Conservation (phyloP, 495 filamentous ascomycete species). For the Penicillium lividum region DNA sequence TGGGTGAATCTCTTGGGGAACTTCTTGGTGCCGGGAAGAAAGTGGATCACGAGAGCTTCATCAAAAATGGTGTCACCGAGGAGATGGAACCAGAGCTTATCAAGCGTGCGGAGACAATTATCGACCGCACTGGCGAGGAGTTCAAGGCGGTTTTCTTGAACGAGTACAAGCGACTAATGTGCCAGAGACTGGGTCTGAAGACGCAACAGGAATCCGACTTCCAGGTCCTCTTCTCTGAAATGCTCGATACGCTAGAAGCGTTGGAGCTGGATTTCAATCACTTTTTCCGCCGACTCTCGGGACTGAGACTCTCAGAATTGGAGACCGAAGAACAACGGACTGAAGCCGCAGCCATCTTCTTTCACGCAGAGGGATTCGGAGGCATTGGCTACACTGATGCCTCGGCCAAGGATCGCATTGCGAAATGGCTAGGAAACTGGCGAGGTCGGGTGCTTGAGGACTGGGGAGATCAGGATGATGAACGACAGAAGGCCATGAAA, state of each 20-base stretch:
- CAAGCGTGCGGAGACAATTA: constrained; percentile 77
- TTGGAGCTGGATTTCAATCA: constrained; percentile 87
- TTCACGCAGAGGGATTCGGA: constrained; percentile 64
- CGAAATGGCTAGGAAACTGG: constrained; percentile 77
- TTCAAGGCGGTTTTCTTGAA: constrained; percentile 81
- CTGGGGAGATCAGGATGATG: constrained; percentile 63
- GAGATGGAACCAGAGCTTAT: constrained; percentile 67
- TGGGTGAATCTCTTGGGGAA: constrained; percentile 90
- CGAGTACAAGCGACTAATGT: constrained; percentile 86
- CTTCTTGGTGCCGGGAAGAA: constrained; percentile 70
- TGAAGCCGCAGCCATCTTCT: constrained; percentile 64
- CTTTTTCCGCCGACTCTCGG: constrained; percentile 77
- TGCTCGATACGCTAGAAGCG: constrained; percentile 79
- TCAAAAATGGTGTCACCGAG: constrained; percentile 68
- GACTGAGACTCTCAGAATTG: constrained; percentile 56
- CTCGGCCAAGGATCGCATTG: constrained; percentile 62
- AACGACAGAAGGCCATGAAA: constrained; percentile 73
- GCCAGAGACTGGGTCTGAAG: constrained; percentile 71
- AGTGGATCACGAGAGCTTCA: constrained; percentile 69
- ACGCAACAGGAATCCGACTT: constrained; percentile 70
- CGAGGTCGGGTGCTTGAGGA: constrained; percentile 66
- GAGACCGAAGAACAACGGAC: constrained; percentile 59
- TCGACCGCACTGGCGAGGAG: constrained; percentile 75
- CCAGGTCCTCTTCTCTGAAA: constrained; percentile 68
- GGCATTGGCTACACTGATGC: constrained; percentile 56